Base-by-base conservation (phyloP, 768 basidiomycete genomes). In the Mycena maculata region DNA sequence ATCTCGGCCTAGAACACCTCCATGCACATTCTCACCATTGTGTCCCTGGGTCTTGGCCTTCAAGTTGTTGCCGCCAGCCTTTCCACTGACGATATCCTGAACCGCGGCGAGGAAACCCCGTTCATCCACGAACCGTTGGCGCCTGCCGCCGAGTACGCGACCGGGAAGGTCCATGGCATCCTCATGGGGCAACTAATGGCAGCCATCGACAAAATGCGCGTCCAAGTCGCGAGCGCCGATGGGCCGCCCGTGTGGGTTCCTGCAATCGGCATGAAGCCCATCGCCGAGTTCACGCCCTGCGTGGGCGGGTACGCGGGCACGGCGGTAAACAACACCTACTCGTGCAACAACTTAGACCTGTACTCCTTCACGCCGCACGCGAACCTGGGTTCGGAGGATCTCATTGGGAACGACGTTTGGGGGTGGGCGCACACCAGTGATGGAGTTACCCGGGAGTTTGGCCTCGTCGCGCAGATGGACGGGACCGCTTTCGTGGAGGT, bases 401-500 rank as follows among this genome's bases (percentile, higher is more conserved):
- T 47, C 36, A 42, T 69, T 15, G 67, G 67, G 1, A 69, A 64
- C 58, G 67, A 69, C 10, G 50, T 69, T 38, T 69, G 67, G 67
- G 67, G 67, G 18, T 69, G 67, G 67, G 58, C 61, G 31, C 39
- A 61, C 30, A 52, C 49, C 22, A 44, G 28, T 41, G 50, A n/a
- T 22, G 50, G 41, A 6, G 38, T 44, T 16, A 61, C 49, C 22
- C 31, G 66, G 9, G 66, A 67, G 49, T 63, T 67, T 42, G 66
- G 54, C 2, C 66, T 67, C 15, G 54, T 67, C 7, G 66, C 23
- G 12, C 60, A 68, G 60, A 63, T 45, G 55, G 67, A 68, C 33
- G 67, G 67, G 33, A 63, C 61, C 6, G 67, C 67, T 15, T 68
- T 68, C 31, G 67, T 63, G 18, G 67, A 68, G 57, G 57, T 68